Base-by-base conservation (phyloP, 495 filamentous ascomycete genomes). In the Aspergillus cristatus region DNA sequence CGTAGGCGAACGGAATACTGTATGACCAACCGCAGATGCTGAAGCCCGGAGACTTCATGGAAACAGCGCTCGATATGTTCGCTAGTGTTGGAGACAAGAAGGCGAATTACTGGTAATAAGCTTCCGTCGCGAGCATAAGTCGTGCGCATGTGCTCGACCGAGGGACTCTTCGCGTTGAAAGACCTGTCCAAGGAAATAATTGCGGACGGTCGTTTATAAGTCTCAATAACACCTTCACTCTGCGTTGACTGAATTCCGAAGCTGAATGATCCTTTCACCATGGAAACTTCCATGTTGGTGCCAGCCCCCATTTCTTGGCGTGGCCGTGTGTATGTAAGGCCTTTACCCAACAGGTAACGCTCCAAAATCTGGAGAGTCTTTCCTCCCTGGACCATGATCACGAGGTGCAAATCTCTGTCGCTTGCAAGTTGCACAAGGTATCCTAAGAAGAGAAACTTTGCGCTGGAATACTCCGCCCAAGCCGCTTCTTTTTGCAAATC, bases 11-110 rank as follows among this genome's bases (percentile, higher is more conserved):
- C 48, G 14, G 64, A 58, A 43, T 60, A 56, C 22, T 58, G 57
- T 14, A 72, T 44, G 6, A 72, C 45, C 24, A 62, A 39, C 10
- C 50, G 55, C 20, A 74, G 41, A 34, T 64, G 60, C 31, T 67
- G 57, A 1, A 51, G 30, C 20, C 51, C 53, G 1, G 60, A 43
- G 22, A 70, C 28, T n/a, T 63, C 46, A 4, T 72, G 64, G 15
- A 75, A 51, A 38, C 71, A 76, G 26, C 62, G 56, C 38, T 71
- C 63, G 28, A 79, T 62, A 41, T 80, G 76, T 44, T 80, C 75
- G 33, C 69, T 65, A 3, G 72, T 65, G 39, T 71, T 73, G 22
- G 68, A 59, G 6, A 78, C 58, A 8, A 78, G 40, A 7, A 78
- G 53, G 40, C 68, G 61, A 18, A 78, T 58, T n/a, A 75, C 60